A percentile compares a stretch with the other conserved stretches of the same genome.
phyloP scores from a whole-genome alignment of 176 grass and related monocot species.

The Bonia amplexicaulis region DNA sequence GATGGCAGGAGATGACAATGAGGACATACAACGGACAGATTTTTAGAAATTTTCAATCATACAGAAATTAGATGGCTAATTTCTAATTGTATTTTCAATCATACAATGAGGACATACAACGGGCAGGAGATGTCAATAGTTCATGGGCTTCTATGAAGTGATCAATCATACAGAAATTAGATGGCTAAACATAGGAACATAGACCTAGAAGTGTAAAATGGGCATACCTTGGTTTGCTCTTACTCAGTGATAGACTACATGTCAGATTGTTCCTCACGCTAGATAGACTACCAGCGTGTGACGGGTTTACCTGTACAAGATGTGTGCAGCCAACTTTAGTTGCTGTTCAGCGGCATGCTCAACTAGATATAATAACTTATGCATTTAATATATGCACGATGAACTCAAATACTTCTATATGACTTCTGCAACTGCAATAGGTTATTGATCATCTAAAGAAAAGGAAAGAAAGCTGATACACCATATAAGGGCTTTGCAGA shows the following conservation, averaged over 20 bases:
- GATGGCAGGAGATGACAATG: too few relatives aligned
- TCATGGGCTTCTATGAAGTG: not conserved
- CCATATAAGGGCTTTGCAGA: not conserved
- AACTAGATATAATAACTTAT: not conserved
- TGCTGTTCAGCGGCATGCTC: not conserved
- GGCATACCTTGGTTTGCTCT: constrained; percentile 44
- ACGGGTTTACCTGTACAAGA: not conserved
- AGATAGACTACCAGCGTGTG: not conserved
- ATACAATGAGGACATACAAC: too few relatives aligned
- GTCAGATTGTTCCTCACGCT: constrained; percentile 3
- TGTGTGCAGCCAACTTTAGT: not conserved
- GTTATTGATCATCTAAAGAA: not conserved
- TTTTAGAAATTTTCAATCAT: not conserved
- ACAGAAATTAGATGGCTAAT: not conserved
- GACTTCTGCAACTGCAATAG: not conserved
- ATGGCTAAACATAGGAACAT: not conserved
- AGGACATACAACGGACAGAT: too few relatives aligned
- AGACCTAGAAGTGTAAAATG: not conserved
- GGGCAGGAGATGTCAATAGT: too few relatives aligned
- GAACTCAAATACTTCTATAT: not conserved
- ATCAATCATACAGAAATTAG: not conserved
- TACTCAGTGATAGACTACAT: not conserved
- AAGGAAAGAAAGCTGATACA: not conserved
- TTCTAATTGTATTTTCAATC: too few relatives aligned
- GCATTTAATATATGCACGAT: not conserved